These are phyloP conservation scores for Straminergon stramineum DNA, from an alignment of 225 moss, liverwort and hornwort genomes.

Conservation along the genomic window DNA sequence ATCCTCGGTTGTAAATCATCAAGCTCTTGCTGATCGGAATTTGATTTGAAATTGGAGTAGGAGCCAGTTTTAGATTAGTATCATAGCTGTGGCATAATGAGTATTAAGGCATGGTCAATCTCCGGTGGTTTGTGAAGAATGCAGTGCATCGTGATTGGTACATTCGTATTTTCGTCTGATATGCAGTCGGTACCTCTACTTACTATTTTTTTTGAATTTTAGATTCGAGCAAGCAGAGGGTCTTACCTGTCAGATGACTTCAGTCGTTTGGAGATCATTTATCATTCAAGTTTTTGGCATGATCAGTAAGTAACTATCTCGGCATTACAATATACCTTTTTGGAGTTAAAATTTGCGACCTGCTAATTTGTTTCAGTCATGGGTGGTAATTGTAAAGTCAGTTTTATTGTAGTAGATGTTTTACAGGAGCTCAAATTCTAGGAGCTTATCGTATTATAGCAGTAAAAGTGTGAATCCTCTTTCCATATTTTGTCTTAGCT, in stretches of 20 bases:
- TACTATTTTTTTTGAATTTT: not conserved
- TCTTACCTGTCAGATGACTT: slow-evolving; percentile 51
- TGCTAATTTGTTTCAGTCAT: not conserved
- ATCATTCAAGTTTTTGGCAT: slow-evolving; percentile 97
- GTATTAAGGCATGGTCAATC: not conserved
- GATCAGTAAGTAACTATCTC: slow-evolving; percentile 64
- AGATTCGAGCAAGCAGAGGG: slow-evolving; percentile 92
- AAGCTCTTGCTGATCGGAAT: not conserved
- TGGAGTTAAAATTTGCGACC: not conserved
- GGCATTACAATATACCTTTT: not conserved
- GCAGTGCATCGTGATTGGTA: not conserved
- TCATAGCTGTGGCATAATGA: not conserved
- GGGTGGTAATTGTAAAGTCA: not conserved
- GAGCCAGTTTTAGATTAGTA: not conserved
- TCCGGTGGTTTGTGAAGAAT: not conserved
- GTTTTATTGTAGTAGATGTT: not conserved
- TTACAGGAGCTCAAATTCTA: not conserved
- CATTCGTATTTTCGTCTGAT: not conserved
- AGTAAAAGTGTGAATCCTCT: not conserved
- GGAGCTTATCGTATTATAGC: not conserved
- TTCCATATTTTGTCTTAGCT: not conserved
- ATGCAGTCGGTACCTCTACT: not conserved
- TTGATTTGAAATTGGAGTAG: not conserved
- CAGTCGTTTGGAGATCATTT: slow-evolving; percentile 70
- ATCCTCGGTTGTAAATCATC: not conserved